Evolutionary conservation across 2,329 filamentous ascomycete genomes (phyloP).

Genomic region (Fusarium nanum): DNA sequence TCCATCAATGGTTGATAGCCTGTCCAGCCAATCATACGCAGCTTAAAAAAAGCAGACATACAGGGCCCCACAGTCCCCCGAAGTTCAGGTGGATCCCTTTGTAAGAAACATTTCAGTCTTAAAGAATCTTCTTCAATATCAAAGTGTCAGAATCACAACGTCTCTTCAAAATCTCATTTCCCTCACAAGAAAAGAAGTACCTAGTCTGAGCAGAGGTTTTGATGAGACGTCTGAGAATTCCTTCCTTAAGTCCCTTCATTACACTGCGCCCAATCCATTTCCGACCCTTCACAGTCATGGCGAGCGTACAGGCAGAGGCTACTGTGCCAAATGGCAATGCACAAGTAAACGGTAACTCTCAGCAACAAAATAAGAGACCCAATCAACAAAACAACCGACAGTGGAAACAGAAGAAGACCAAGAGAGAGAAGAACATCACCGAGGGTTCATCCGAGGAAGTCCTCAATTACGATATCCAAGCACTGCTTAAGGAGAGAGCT

Average conservation of each 20-base stretch:
- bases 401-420: constrained; percentile 63
- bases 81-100: constrained; percentile 32
- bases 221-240: constrained; percentile 41
- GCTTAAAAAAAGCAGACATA: constrained; percentile 33
- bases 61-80: constrained; percentile 18
- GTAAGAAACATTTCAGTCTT: constrained; percentile 38
- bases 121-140: constrained; percentile 22
- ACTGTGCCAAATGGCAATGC: constrained; percentile 32
- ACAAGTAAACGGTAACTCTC: constrained; percentile 19
- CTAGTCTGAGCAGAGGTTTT: not conserved
- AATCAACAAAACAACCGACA: constrained; percentile 38
- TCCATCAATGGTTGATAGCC: not conserved
- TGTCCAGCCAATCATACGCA: constrained; percentile 25
- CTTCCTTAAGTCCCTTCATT: constrained; percentile 17
- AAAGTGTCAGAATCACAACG: not conserved
- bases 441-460: constrained; percentile 75
- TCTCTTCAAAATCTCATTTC: not conserved
- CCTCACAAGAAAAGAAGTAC: not conserved
- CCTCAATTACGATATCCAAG: constrained; percentile 70
- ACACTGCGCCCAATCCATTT: constrained; percentile 31
- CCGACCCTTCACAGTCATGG: constrained; percentile 43
- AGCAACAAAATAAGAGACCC: constrained; percentile 44
- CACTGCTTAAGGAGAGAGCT: constrained; percentile 61
- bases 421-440: constrained; percentile 69
- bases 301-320: constrained; percentile 31